Evolutionary conservation across 2,329 filamentous ascomycete genomes (phyloP).

Genomic region (Xylaria sp.): DNA sequence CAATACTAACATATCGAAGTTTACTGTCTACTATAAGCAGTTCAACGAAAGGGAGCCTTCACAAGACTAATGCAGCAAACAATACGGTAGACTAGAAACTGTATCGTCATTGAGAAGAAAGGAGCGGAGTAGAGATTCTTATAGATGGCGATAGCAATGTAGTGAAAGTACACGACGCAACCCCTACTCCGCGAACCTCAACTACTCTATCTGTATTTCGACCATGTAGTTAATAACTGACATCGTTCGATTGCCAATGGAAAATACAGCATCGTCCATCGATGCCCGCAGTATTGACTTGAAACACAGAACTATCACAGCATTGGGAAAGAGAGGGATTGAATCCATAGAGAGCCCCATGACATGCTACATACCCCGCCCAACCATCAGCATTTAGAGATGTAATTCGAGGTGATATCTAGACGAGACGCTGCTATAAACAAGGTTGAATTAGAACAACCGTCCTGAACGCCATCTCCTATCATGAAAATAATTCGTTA

Average conservation of each 20-base stretch:
- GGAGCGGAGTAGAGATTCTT: no score
- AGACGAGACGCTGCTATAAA: conserved; percentile 20
- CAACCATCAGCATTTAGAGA: neutral
- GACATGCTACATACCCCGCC: neutral
- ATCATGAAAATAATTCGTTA: conserved; percentile 21
- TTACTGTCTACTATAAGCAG: no score
- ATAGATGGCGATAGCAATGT: no score
- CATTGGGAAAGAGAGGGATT: neutral
- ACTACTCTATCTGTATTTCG: no score
- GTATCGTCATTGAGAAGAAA: no score
- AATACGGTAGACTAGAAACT: no score
- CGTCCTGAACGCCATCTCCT: conserved; percentile 19
- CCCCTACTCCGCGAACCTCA: no score
- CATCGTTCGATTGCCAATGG: neutral
- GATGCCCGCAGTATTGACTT: neutral
- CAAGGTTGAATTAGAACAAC: conserved; percentile 9
- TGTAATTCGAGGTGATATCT: conserved; percentile 21
- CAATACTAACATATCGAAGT: no score
- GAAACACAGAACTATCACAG: neutral
- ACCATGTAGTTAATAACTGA: no score
- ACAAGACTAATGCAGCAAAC: no score
- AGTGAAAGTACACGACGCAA: no score
- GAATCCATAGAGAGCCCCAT: conserved; percentile 1
- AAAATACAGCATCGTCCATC: neutral
- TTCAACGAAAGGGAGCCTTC: no score